Conservation (phyloP, 257 asterid genomes). For the Marsdenia floribunda region DNA sequence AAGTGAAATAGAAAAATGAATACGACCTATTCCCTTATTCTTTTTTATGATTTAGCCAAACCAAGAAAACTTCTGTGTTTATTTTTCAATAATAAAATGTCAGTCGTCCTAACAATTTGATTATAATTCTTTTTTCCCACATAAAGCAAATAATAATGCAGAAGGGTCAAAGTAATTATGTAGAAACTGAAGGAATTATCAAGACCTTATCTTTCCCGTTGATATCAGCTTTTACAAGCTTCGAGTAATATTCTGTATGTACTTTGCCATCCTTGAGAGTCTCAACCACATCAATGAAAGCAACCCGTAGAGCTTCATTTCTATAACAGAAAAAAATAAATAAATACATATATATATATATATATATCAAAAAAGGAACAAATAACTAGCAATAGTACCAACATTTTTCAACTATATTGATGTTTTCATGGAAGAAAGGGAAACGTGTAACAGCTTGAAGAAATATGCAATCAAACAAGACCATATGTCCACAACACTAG, state of each 20-base stretch:
- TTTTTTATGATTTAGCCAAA: background rate
- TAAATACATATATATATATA: background rate
- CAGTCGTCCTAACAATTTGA: background rate
- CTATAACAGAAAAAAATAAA: conserved; percentile 27
- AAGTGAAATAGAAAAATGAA: background rate
- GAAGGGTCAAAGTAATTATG: background rate
- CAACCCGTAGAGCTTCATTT: conserved; percentile 98
- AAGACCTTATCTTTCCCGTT: conserved; percentile 92
- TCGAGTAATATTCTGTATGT: conserved; percentile 75
- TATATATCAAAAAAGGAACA: background rate
- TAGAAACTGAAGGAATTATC: background rate
- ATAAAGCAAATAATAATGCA: background rate
- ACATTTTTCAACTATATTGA: background rate
- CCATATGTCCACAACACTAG: background rate
- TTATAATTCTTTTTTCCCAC: background rate
- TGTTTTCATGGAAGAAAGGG: background rate
- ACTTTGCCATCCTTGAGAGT: conserved; percentile 84
- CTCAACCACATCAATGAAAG: conserved; percentile 91
- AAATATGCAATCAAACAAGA: background rate
- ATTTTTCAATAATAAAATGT: background rate
- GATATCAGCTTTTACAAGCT: conserved; percentile 92
- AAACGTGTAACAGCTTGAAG: background rate
- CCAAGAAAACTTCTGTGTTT: background rate
- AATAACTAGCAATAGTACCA: background rate
- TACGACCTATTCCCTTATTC: background rate